A percentile compares a stretch with the other conserved stretches of the same genome.
Evolutionary conservation across 768 basidiomycete species (phyloP).

Genomic region (Leccinum incarnatum): DNA sequence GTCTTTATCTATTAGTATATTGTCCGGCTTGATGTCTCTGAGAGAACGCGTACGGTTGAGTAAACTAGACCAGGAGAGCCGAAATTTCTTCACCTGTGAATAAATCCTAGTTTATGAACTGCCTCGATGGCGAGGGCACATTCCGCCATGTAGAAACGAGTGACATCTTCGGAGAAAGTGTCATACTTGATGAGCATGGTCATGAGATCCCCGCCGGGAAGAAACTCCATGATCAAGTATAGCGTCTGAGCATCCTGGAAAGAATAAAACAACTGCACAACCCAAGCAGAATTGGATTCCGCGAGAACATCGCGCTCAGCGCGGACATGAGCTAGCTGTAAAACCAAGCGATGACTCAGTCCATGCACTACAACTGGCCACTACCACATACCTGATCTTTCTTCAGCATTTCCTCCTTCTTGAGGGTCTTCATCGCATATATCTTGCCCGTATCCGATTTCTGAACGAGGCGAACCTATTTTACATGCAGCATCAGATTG

Average conservation of each 20-base stretch:
- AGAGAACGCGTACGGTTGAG: neutral
- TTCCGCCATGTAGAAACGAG: slow-evolving; percentile 98
- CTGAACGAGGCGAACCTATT: slow-evolving; percentile 85
- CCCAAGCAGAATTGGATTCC: slow-evolving; percentile 94
- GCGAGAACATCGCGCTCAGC: slow-evolving; percentile 97
- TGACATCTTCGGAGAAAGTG: slow-evolving; percentile 97
- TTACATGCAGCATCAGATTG: neutral
- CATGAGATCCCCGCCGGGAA: slow-evolving; percentile 98
- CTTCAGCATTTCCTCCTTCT: slow-evolving; percentile 98
- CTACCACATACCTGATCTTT: slow-evolving; percentile 80
- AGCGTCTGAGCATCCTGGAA: slow-evolving; percentile 93
- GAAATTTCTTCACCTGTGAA: slow-evolving; percentile 71
- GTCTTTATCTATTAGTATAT: slow-evolving; percentile 86
- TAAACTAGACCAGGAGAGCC: neutral
- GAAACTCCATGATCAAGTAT: slow-evolving; percentile 98
- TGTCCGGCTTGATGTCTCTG: slow-evolving; percentile 99
- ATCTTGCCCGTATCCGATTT: slow-evolving; percentile 97
- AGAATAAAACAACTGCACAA: slow-evolving; percentile 96
- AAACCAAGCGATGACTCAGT: neutral
- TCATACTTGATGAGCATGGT: slow-evolving; percentile 99
- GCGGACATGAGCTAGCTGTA: slow-evolving; percentile 92
- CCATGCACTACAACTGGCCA: neutral
- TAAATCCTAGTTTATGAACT: slow-evolving; percentile 95
- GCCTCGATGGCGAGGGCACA: slow-evolving; percentile 97
- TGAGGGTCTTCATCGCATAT: slow-evolving; percentile 97